Evolutionary conservation across 2,329 filamentous ascomycete genomes (phyloP).

Genomic region (Fusarium verrucosum): DNA sequence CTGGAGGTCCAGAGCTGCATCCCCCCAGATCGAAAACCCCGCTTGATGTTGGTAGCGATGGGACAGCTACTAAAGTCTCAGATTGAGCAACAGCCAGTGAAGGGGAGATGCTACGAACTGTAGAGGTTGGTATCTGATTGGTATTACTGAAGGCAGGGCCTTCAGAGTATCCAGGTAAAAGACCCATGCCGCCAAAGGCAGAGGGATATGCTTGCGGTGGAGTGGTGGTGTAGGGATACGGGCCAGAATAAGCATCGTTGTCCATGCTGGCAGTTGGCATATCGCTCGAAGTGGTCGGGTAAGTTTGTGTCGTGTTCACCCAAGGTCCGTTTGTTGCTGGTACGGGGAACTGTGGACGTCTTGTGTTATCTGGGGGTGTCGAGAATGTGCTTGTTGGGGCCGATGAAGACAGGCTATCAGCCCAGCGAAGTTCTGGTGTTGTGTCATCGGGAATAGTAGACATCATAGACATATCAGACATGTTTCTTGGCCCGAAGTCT

Average conservation of each 20-base stretch:
- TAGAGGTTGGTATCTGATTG: constrained; percentile 51
- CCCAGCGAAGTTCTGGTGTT: constrained; percentile 41
- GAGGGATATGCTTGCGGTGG: constrained; percentile 47
- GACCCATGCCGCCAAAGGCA: constrained; percentile 46
- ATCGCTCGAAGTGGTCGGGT: constrained; percentile 31
- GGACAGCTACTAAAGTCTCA: constrained; percentile 60
- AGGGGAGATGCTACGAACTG: constrained; percentile 62
- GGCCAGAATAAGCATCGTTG: constrained; percentile 41
- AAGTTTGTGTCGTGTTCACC: constrained; percentile 46
- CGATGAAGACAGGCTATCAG: constrained; percentile 56
- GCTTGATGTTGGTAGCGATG: constrained; percentile 51
- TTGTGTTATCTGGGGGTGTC: constrained; percentile 53
- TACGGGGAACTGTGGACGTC: constrained; percentile 42
- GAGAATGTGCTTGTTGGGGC: constrained; percentile 60
- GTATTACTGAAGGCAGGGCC: constrained; percentile 49
- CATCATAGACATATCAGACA: constrained; percentile 37
- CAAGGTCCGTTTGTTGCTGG: constrained; percentile 47
- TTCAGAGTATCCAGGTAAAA: constrained; percentile 52
- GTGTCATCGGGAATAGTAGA: constrained; percentile 38
- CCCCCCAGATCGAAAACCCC: constrained; percentile 49
- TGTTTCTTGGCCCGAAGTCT: constrained; percentile 37
- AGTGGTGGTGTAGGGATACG: constrained; percentile 43
- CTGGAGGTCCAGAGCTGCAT: constrained; percentile 54
- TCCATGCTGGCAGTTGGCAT: constrained; percentile 33
- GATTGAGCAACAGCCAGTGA: constrained; percentile 57